A percentile compares a stretch with the other conserved stretches of the same genome.
Evolutionary conservation across 2,329 filamentous ascomycete genomes (phyloP).

Genomic region (Cryphonectria carpinicola): DNA sequence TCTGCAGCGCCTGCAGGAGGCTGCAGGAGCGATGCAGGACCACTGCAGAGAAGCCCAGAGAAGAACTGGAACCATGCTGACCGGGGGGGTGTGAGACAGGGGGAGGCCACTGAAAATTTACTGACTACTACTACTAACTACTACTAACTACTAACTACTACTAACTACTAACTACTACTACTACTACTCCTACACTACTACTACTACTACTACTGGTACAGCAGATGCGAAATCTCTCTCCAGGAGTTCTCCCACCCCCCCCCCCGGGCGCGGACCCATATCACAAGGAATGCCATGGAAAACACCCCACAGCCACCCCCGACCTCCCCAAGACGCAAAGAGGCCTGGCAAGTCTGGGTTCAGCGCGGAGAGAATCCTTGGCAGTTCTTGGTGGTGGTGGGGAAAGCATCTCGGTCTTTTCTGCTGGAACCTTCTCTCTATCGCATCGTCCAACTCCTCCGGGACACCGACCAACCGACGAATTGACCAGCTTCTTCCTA

Average conservation of each 20-base stretch:
- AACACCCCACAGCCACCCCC: not conserved
- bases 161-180: not conserved
- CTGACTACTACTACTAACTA: not conserved
- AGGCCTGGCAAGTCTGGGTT: not conserved
- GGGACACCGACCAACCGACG: not conserved
- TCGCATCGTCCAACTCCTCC: not conserved
- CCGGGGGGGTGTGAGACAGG: not conserved
- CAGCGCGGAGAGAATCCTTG: not conserved
- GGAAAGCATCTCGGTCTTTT: not conserved
- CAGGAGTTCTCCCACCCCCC: not conserved
- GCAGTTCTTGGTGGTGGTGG: not conserved
- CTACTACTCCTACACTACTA: not conserved
- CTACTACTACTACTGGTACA: too few species aligned
- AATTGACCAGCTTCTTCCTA: not conserved
- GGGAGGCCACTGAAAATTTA: not conserved
- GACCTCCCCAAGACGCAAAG: not conserved
- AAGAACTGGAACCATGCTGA: not conserved
- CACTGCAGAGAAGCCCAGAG: conserved; percentile 15
- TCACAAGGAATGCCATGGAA: conserved; percentile 10
- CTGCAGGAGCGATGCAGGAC: not conserved
- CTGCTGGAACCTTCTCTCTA: not conserved
- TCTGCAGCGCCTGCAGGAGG: not conserved
- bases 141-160: too few species aligned
- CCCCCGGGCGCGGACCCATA: not conserved
- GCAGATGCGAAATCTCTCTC: not conserved